Percentiles rank a stretch among this genome's conserved stretches.
phyloP scores from a whole-genome alignment of 2,329 filamentous ascomycete genomes.

The Aspergillus sp. region DNA sequence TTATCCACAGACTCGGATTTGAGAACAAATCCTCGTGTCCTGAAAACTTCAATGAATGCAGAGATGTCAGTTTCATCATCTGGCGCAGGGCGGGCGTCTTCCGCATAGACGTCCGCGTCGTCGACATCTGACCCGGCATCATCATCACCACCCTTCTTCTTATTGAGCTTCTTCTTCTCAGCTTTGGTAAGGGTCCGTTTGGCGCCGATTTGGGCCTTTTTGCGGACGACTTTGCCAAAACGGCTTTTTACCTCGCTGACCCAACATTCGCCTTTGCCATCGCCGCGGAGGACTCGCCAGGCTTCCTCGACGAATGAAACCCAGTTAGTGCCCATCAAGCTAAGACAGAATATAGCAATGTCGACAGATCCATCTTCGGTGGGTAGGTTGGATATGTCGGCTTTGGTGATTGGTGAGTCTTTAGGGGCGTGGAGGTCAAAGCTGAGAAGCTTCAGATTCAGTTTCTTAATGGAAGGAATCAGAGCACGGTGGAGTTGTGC shows the following conservation, averaged over 20 bases:
- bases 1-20: constrained; percentile 73
- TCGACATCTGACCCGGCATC: constrained; percentile 42
- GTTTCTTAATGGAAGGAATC: constrained; percentile 57
- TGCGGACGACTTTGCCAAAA: constrained; percentile 63
- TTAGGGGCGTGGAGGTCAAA: constrained; percentile 83
- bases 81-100: constrained; percentile 52
- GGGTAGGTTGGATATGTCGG: constrained; percentile 84
- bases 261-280: constrained; percentile 83
- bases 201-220: constrained; percentile 42
- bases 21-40: constrained; percentile 79
- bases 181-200: constrained; percentile 41
- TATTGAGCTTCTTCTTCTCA: constrained; percentile 45
- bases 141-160: constrained; percentile 50
- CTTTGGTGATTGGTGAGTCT: constrained; percentile 70
- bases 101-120: constrained; percentile 55
- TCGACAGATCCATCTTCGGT: constrained; percentile 74
- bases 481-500: constrained; percentile 74
- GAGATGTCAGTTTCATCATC: constrained; percentile 78
- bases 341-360: constrained; percentile 90
- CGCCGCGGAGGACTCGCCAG: constrained; percentile 85
- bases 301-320: constrained; percentile 94
- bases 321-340: constrained; percentile 99
- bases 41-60: constrained; percentile 80
- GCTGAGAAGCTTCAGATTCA: constrained; percentile 74
- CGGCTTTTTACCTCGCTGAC: constrained; percentile 94